Conservation (phyloP, 192 early-diverging fungal genomes). For the Thamnidium elegans region DNA sequence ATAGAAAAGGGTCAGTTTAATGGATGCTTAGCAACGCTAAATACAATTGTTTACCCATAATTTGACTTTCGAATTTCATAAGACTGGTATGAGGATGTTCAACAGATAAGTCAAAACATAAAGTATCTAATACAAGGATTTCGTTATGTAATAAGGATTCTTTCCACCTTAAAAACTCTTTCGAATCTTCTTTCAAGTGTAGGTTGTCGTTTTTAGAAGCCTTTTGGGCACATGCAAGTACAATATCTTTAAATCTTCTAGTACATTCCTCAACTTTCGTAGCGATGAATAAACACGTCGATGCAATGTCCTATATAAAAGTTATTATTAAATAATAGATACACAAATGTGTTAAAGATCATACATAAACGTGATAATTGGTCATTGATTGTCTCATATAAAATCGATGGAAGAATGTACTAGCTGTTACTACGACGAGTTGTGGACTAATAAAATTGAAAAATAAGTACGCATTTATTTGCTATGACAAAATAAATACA, state of each 20-base stretch:
- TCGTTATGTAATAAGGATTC: constrained; percentile 54
- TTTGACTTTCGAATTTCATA: constrained; percentile 34
- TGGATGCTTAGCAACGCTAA: neutral
- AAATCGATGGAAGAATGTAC: constrained; percentile 72
- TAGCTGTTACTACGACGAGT: constrained; percentile 56
- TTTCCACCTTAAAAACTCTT: constrained; percentile 57
- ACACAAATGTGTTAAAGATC: neutral
- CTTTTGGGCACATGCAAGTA: constrained; percentile 49
- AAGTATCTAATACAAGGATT: constrained; percentile 57
- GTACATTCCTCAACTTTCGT: constrained; percentile 59
- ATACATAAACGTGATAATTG: constrained; percentile 65
- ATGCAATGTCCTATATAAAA: constrained; percentile 50
- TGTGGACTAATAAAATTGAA: constrained; percentile 38
- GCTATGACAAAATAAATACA: neutral
- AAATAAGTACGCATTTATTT: neutral
- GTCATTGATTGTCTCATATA: constrained; percentile 71
- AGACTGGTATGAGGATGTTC: constrained; percentile 59
- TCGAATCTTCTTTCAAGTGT: constrained; percentile 26
- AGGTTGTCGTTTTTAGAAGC: constrained; percentile 46
- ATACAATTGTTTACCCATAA: constrained; percentile 17
- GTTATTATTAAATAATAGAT: neutral
- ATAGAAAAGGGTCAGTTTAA: neutral
- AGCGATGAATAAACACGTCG: constrained; percentile 59
- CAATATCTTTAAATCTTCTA: constrained; percentile 51
- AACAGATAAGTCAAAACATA: constrained; percentile 70